phyloP scores from a whole-genome alignment of 306 rosid genomes.

The Rosa persica region DNA sequence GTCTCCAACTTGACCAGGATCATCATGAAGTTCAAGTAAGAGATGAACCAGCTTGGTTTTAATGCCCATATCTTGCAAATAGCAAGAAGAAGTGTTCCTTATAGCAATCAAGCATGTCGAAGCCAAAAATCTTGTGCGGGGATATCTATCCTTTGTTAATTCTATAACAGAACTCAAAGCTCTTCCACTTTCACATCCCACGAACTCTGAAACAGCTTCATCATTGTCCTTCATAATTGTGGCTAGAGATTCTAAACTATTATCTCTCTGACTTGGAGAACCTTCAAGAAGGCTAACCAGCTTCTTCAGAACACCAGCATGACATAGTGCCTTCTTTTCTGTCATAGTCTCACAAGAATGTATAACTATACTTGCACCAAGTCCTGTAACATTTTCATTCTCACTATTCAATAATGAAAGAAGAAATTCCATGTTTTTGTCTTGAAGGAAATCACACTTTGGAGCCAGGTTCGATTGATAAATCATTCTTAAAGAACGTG shows the following conservation, averaged over 20 bases:
- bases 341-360: conserved; percentile 69
- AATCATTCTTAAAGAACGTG: conserved; percentile 86
- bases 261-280: conserved; percentile 80
- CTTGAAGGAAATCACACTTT: conserved; percentile 64
- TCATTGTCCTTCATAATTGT: conserved; percentile 59
- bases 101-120: conserved; percentile 76
- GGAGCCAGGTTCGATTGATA: conserved; percentile 93
- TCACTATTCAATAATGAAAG: conserved; percentile 69
- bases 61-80: conserved; percentile 75
- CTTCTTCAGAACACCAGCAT: conserved; percentile 66
- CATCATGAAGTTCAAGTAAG: conserved; percentile 93
- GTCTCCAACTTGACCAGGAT: conserved; percentile 87
- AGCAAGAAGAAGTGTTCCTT: conserved; percentile 68
- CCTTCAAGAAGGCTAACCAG: conserved; percentile 73
- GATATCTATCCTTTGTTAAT: conserved; percentile 64
- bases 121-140: conserved; percentile 82
- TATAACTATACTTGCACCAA: conserved; percentile 83
- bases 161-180: conserved; percentile 67
- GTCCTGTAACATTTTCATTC: conserved; percentile 81
- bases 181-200: conserved; percentile 54
- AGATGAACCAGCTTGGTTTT: conserved; percentile 71
- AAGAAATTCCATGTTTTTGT: conserved; percentile 64
- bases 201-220: conserved; percentile 69
- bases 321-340: conserved; percentile 64
- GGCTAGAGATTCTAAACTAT: conserved; percentile 85